Conservation (phyloP, 2,329 filamentous ascomycete genomes). For the Monilinia aucupariae region DNA sequence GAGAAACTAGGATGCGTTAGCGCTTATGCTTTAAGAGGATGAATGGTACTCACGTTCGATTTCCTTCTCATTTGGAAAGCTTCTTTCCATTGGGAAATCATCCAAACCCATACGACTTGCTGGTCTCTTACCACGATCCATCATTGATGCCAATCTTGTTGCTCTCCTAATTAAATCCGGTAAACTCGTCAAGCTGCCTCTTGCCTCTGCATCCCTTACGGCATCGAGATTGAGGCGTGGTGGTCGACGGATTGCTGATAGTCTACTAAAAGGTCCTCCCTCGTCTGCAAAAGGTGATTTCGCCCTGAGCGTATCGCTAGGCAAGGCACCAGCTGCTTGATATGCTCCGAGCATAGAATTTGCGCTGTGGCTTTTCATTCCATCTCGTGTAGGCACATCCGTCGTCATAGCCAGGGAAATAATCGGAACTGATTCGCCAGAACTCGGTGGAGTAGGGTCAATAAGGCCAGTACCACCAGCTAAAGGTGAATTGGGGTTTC, state of each 20-base stretch:
- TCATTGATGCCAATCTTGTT: conserved; percentile 77
- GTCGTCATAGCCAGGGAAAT: conserved; percentile 23
- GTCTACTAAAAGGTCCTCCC: conserved; percentile 35
- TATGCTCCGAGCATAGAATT: conserved; percentile 48
- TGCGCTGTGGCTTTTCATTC: conserved; percentile 33
- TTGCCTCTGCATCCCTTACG: conserved; percentile 71
- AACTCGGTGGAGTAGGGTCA: conserved; percentile 29
- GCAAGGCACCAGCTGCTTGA: conserved; percentile 39
- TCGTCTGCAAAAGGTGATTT: conserved; percentile 7
- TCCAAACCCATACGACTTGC: conserved; percentile 52
- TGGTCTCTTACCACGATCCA: conserved; percentile 71
- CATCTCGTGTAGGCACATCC: conserved; percentile 16
- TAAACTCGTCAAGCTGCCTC: conserved; percentile 86
- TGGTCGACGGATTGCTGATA: conserved; percentile 58
- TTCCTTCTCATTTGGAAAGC: conserved; percentile 27
- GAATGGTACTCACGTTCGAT: conserved; percentile 23
- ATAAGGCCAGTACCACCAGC: conserved; percentile 31
- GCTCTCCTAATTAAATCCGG: conserved; percentile 86
- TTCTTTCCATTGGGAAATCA: conserved; percentile 42
- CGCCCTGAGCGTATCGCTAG: not conserved
- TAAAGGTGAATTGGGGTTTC: conserved; percentile 27
- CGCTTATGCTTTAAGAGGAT: not conserved
- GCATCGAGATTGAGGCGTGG: conserved; percentile 77
- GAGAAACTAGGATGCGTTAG: conserved; percentile 7
- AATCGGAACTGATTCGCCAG: conserved; percentile 24